Evolutionary conservation across 371 early-diverging fungal genomes (phyloP), one percentile per base, ranked within the genome.

Genomic region (Zychaea mexicana): DNA sequence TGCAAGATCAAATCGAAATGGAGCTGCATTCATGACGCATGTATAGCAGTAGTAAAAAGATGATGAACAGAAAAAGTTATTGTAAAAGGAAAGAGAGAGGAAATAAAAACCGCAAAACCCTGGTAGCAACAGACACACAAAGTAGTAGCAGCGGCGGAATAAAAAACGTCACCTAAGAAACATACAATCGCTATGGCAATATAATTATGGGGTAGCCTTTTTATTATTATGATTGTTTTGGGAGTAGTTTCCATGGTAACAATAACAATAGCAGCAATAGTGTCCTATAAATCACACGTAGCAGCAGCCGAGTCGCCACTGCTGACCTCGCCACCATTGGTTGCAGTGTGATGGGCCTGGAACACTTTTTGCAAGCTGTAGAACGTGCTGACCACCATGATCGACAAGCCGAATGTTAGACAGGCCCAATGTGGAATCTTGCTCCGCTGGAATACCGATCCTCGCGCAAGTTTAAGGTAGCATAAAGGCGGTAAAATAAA

Each of bases 401-500:
- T 87, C 0, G 74, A 61, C 4, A 84, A 26, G 1, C 92, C 92
- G 72, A 92, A 90, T 0, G 60, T 65, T 45, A 91, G 62, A 56
- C 90, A 89, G 15, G 79, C 33, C 82, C 88, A 74, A 45, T 88
- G 87, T 2, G 86, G 83, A n/a, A 88, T 58, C 61, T 86, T 89
- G 13, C 78, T 79, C 54, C 61, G 58, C 12, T 84, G 73, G 65
- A 73, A 78, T 7, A 81, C 49, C 0, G 83, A 72, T 0, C 87
- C 88, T 19, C 84, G 82, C 0, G 88, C 67, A 52, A 92, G 66
- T 53, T 84, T 85, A 36, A 92, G 68, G 52, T 85, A 90, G 57
- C 90, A 90, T 2, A 87, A 76, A 0, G 92, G 86, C 9, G 92
- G 92, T 32, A 92, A 57, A 49, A 92, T 89, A 71, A 88, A 92